Evolutionary conservation across 2,329 filamentous ascomycete species (phyloP), one percentile per base, ranked within the genome.

Genomic region (Triangularia verruculosa): DNA sequence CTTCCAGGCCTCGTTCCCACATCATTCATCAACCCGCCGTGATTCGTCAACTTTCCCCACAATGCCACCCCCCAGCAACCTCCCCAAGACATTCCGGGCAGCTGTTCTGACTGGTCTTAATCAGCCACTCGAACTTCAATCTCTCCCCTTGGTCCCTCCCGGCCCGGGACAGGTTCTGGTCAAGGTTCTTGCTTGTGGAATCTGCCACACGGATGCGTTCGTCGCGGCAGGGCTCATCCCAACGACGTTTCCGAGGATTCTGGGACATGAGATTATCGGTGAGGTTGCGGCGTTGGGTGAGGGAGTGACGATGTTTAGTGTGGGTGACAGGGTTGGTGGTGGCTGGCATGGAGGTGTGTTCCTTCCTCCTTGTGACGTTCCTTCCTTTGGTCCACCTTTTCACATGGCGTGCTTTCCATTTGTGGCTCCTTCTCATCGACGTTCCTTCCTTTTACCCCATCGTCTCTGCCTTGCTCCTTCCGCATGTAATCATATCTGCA

Each of bases 241-340:
- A 11, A 80, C 84, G 52, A 70, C 80, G 20, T 88, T 84, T 69
- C 89, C 89, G 1, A 81, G 85, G 5, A 76, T 87, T 1, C 86
- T 88, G 0, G 90, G 90, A 22, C 90, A 93, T 75, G 90, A 93
- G 73, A 78, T 89, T 32, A 83, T 93, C 61, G 89, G 90, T 11
- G 83, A 85, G 12, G 79, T 93, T 3, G 87, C 85, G 15, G 83
- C 83, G 6, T 73, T 91, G 0, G 86, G 86, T 5, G 77, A 82
- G 0, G 77, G 74, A 1, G 87, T 89, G 59, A 83, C 80, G 61
- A 77, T 78, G 24, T 87, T 88, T 78, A 79, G 83, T 62, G 77
- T 84, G 1, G 89, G 89, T 6, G 87, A 91, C 62, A 80, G 86
- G 1, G 85, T 90, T 2, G 90, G 90, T 12, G 87, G 84, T 0